Conservation (phyloP, 2,329 filamentous ascomycete genomes). For the Diplodia seriata region DNA sequence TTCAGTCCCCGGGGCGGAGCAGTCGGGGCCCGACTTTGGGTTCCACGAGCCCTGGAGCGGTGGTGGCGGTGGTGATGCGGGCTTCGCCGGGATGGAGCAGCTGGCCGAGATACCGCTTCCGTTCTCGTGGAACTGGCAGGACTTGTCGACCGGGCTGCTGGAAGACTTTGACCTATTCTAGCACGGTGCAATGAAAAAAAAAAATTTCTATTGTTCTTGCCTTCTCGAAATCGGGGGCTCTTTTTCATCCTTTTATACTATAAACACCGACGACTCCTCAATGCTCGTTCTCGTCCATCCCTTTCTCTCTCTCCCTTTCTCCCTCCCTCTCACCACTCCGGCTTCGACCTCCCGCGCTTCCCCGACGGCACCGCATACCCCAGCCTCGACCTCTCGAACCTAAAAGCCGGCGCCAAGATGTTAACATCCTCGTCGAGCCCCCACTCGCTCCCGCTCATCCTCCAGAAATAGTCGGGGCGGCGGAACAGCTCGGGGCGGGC, state of each 20-base stretch:
- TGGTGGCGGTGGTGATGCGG: neutral
- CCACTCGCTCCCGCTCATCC: constrained; percentile 28
- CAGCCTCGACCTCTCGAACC: constrained; percentile 27
- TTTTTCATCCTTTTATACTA: neutral
- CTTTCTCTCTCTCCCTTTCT: too few relatives aligned
- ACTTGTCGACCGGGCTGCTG: constrained; percentile 3
- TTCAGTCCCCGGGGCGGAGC: neutral
- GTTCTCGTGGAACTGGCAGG: constrained; percentile 21
- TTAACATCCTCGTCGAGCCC: constrained; percentile 25
- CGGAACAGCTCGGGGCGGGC: constrained; percentile 21
- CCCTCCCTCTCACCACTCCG: constrained; percentile 8
- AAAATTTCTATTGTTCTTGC: neutral
- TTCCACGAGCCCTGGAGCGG: neutral
- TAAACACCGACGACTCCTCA: too few relatives aligned
- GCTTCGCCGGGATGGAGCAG: neutral
- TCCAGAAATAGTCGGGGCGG: constrained; percentile 24
- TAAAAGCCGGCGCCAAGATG: constrained; percentile 28
- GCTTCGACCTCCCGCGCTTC: constrained; percentile 26
- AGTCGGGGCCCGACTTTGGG: neutral
- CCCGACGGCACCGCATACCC: constrained; percentile 26
- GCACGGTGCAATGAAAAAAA: neutral
- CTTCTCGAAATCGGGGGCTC: neutral
- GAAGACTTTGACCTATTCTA: constrained; percentile 16
- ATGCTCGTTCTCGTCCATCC: too few relatives aligned
- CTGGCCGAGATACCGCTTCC: constrained; percentile 8